Evolutionary conservation across 305 asterid species (phyloP), one percentile per base, ranked within the genome.

Genomic region (Solanum hybrid): DNA sequence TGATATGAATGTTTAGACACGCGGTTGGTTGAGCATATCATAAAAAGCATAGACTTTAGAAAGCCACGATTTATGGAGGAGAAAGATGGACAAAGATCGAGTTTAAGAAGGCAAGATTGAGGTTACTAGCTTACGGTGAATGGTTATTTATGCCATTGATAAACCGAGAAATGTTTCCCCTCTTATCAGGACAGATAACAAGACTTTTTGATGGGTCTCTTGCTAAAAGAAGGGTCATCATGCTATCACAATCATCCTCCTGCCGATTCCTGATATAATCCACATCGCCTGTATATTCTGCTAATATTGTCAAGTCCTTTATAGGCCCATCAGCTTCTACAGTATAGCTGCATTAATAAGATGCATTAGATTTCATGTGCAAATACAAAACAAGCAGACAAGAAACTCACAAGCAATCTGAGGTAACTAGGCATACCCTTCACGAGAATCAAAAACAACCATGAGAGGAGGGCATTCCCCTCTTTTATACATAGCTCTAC

Each of bases 251-350:
- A 86, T 96, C 98, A 85, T 95, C 98, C 75, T 91, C 91, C 88
- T 95, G 97, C 75, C 98, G 93, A 88, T 94, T 95, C 92, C 90
- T 91, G 46, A 96, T 89, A 93, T 93, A 96, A 90, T 96, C 99
- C 90, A 96, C 98, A 51, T 96, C 99, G 76, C 99, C 98, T 4
- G 98, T 89, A 86, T 96, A 96, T 90, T 96, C 99, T n/a, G 96
- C 93, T 26, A 96, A 75, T 76, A 96, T 90, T 20, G 99, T 96
- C 94, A 96, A 80, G 92, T 96, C 98, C 94, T 94, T 96, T 86
- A 96, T 95, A 27, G 94, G 94, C 79, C 94, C 95, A 93, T 96
- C 98, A 38, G 98, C 98, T 90, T 95, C 98, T 34, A 96, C 98
- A 2, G 98, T 95, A 92, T 95, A 96, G 56, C 99, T 96, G 97